Evolutionary conservation across 768 basidiomycete species (phyloP), one percentile per base, ranked within the genome.

Genomic region (Ephemerocybe angulata): DNA sequence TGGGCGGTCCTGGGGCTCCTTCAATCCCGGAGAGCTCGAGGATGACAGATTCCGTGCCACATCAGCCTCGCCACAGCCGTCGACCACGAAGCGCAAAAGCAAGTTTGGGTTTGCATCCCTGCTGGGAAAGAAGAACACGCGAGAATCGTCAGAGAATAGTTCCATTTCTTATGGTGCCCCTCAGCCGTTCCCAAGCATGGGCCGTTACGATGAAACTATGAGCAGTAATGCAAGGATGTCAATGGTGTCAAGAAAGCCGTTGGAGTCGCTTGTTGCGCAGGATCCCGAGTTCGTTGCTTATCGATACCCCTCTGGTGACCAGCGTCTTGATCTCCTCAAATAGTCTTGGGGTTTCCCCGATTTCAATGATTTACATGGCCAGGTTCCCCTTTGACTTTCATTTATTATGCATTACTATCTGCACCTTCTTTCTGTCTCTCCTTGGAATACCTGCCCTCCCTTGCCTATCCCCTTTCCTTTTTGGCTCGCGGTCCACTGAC

Each of bases 201-300:
- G 71, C 42, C 48, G 49, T 19, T 51, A 51, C 29, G 55, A 56
- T 10, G 53, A 48, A 19, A 49, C 25, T 22, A 41, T 25, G 4
- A 24, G 24, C 31, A 55, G 25, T 8, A 48, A 28, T 30, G 11
- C 71, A 71, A 35, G 76, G 50, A 75, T 84, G 76, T 88, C 87
- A 38, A 73, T 84, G 19, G 76, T 78, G 10, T 85, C 86, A 17
- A 80, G 85, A 53, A 90, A 84, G 73, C 83, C 83, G 44, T 75
- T 90, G 52, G 88, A 89, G 61, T 83, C 86, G 61, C 76, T 90
- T 21, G 88, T 93, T n/a, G 79, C 86, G n/a, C 91, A 89, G 69
- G 90, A 91, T 66, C 70, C 81, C 3, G 88, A 92, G 17, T 93
- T 93, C 64, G 84, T 93, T 56, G 88, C 90, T 3, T 92, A 93